phyloP scores from a whole-genome alignment of 176 grass and related monocot species.

The Carex scoparia region DNA sequence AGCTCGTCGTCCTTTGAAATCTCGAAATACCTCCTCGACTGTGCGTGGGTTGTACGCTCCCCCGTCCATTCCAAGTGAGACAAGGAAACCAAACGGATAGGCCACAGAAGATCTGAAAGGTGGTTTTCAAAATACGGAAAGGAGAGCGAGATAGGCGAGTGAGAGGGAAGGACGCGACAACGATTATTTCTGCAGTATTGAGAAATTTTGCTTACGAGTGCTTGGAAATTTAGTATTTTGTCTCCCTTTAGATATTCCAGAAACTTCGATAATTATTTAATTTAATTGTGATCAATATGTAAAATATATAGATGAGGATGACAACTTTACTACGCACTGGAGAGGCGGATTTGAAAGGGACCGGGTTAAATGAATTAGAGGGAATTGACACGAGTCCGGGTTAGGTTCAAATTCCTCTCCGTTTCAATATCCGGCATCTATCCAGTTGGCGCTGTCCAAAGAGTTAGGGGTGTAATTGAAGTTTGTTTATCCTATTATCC shows the following conservation, averaged over 20 bases:
- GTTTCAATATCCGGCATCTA: too few relatives aligned
- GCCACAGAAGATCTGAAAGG: not conserved
- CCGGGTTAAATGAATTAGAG: slow-evolving; percentile 52
- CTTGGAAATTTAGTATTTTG: not conserved
- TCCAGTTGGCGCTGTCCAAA: too few relatives aligned
- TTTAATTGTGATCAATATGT: slow-evolving; percentile 10
- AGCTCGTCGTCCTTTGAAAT: slow-evolving; percentile 85
- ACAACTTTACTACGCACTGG: not conserved
- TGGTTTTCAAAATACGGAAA: not conserved
- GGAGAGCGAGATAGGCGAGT: not conserved
- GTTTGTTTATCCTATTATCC: too few relatives aligned
- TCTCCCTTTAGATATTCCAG: not conserved
- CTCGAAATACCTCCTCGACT: slow-evolving; percentile 95
- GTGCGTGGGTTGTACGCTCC: slow-evolving; percentile 71
- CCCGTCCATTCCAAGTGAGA: slow-evolving; percentile 47
- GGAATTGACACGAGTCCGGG: slow-evolving; percentile 31
- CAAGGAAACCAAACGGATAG: not conserved
- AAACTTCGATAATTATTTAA: not conserved
- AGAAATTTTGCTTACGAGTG: not conserved
- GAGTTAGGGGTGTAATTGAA: too few relatives aligned
- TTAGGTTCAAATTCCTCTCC: not conserved
- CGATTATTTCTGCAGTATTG: slow-evolving; percentile 21
- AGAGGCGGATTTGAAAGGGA: slow-evolving; percentile 47
- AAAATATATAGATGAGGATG: slow-evolving; percentile 3
- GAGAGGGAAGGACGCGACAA: not conserved